phyloP scores from a whole-genome alignment of 139 green algal genomes.

The Chlorella sp. region DNA sequence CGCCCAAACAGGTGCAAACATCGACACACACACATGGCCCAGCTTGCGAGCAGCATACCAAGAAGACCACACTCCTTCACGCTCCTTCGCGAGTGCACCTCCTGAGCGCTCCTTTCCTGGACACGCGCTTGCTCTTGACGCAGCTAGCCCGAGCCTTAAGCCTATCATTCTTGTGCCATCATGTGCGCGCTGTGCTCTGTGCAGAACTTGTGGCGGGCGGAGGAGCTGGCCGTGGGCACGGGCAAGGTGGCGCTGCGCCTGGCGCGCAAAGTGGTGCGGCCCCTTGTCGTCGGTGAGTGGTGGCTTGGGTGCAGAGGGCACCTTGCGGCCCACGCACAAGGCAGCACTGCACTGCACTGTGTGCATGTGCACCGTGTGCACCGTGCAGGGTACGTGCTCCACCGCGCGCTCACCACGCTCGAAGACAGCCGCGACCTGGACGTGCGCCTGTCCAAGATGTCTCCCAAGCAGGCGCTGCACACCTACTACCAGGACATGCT shows the following conservation, averaged over 20 bases:
- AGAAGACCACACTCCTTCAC: too few relatives aligned
- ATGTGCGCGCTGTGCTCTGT: background rate
- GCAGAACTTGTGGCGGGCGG: conserved; percentile 30
- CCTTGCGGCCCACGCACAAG: background rate
- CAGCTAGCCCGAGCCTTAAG: too few relatives aligned
- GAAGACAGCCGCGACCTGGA: conserved; percentile 9
- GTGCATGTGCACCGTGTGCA: background rate
- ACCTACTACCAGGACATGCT: conserved; percentile 33
- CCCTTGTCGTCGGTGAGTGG: conserved; percentile 31
- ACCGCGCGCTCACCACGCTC: conserved; percentile 11
- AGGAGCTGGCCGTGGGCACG: conserved; percentile 34
- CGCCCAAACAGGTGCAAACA: too few relatives aligned
- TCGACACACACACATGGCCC: too few relatives aligned
- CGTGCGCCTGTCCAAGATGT: conserved; percentile 10
- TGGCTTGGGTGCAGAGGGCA: background rate
- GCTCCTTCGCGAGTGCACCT: too few relatives aligned
- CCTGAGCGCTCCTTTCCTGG: too few relatives aligned
- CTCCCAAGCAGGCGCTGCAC: conserved; percentile 13
- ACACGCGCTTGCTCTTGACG: too few relatives aligned
- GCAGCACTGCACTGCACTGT: background rate
- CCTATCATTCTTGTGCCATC: too few relatives aligned
- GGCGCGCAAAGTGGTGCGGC: conserved; percentile 23
- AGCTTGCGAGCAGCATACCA: too few relatives aligned
- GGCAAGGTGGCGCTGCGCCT: conserved; percentile 26
- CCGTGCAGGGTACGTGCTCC: conserved; percentile 15